phyloP scores from a whole-genome alignment of 2,329 filamentous ascomycete genomes.

The Elsinoe necatrix region DNA sequence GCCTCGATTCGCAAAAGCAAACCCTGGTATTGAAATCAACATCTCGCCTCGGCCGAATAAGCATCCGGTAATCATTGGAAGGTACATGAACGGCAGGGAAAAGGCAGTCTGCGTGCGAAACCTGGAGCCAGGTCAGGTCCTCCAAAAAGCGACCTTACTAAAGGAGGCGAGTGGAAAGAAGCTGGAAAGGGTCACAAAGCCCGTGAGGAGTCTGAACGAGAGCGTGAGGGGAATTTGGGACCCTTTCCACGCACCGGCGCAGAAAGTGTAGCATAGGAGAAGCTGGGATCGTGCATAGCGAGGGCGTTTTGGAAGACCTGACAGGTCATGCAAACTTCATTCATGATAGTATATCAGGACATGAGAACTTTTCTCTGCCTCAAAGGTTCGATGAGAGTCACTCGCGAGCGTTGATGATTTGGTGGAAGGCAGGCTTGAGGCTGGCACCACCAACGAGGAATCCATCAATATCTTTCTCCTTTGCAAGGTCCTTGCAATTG shows the following conservation, averaged over 20 bases:
- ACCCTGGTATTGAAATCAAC: conserved; percentile 85
- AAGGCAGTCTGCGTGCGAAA: conserved; percentile 87
- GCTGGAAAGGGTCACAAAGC: conserved; percentile 51
- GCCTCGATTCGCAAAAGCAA: conserved; percentile 64
- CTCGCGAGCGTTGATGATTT: conserved; percentile 55
- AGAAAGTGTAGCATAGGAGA: conserved; percentile 35
- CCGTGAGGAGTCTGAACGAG: conserved; percentile 54
- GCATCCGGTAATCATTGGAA: conserved; percentile 79
- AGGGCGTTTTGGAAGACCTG: background rate
- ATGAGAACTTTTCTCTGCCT: background rate
- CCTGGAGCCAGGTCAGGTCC: conserved; percentile 67
- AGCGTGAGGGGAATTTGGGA: conserved; percentile 58
- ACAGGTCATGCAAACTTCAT: background rate
- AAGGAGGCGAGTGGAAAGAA: conserved; percentile 69
- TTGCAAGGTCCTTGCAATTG: conserved; percentile 90
- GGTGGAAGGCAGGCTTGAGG: conserved; percentile 85
- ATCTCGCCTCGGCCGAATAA: conserved; percentile 83
- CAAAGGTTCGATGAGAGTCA: conserved; percentile 7
- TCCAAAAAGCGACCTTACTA: conserved; percentile 68
- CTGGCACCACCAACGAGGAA: conserved; percentile 95
- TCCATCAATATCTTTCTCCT: conserved; percentile 91
- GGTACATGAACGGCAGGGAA: conserved; percentile 84
- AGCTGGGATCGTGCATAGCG: background rate
- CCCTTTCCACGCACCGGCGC: conserved; percentile 51
- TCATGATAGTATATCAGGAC: background rate